Percentiles rank a stretch among this genome's conserved stretches.
Conservation (phyloP, 2,329 filamentous ascomycete species). For the Ophiocordyceps camponoti-saundersi region DNA sequence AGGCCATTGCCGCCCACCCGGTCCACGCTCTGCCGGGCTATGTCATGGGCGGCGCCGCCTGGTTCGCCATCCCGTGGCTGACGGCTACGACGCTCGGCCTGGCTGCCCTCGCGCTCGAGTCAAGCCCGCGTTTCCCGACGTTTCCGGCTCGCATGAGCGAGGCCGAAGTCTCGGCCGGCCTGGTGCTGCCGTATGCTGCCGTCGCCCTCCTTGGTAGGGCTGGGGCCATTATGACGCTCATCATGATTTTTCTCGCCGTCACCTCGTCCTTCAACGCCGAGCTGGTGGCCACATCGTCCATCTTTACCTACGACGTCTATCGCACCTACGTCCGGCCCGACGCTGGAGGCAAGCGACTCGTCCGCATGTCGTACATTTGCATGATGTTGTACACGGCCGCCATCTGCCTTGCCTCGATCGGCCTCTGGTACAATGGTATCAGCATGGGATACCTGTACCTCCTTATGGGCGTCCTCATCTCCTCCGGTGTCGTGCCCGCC, state of each 20-base stretch:
- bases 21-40: conserved; percentile 80
- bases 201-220: conserved; percentile 69
- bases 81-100: conserved; percentile 81
- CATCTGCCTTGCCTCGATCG: conserved; percentile 65
- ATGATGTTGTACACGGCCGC: conserved; percentile 56
- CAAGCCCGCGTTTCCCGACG: conserved; percentile 52
- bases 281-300: conserved; percentile 73
- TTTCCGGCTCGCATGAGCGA: conserved; percentile 55
- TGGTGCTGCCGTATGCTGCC: conserved; percentile 73
- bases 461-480: conserved; percentile 85
- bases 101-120: conserved; percentile 63
- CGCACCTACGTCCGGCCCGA: conserved; percentile 69
- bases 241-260: conserved; percentile 83
- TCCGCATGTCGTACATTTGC: conserved; percentile 60
- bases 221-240: conserved; percentile 59
- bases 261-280: conserved; percentile 72
- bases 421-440: conserved; percentile 56
- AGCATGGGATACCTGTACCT: conserved; percentile 81
- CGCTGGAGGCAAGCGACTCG: conserved; percentile 59
- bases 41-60: conserved; percentile 68
- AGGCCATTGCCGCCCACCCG: conserved; percentile 75
- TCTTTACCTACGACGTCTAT: conserved; percentile 77
- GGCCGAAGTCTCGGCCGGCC: conserved; percentile 62
- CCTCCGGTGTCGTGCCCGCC: conserved; percentile 66
- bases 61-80: conserved; percentile 89